These are phyloP conservation scores for Torulaspora delbrueckii DNA, from an alignment of 805 yeast species.

Conservation along the genomic window DNA sequence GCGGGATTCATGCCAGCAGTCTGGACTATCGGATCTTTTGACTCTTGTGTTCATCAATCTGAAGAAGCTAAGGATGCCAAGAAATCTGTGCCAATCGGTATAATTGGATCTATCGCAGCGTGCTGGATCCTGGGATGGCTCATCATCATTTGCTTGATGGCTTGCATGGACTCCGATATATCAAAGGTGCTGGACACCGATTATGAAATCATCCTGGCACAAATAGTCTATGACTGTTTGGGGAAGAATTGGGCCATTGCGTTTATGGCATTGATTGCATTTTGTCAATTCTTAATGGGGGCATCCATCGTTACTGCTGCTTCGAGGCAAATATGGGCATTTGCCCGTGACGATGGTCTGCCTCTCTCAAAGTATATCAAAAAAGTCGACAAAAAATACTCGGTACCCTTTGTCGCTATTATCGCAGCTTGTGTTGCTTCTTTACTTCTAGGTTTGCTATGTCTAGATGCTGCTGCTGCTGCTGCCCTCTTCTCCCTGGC, in stretches of 20 bases:
- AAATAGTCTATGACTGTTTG: constrained; percentile 54
- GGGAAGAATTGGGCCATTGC: constrained; percentile 65
- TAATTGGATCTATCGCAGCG: constrained; percentile 50
- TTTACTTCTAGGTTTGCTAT: constrained; percentile 38
- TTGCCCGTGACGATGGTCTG: constrained; percentile 71
- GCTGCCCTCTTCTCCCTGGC: constrained; percentile 42
- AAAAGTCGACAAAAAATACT: constrained; percentile 48
- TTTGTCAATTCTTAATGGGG: constrained; percentile 64
- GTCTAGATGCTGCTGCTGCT: constrained; percentile 41
- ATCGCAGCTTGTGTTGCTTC: constrained; percentile 38
- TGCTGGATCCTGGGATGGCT: constrained; percentile 58
- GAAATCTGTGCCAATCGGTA: constrained; percentile 60
- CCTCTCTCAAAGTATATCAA: constrained; percentile 56
- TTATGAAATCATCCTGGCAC: constrained; percentile 61
- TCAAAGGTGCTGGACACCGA: constrained; percentile 39
- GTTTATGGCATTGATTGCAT: constrained; percentile 53
- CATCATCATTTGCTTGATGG: constrained; percentile 48
- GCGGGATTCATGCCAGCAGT: constrained; percentile 58
- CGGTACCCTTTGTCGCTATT: constrained; percentile 66
- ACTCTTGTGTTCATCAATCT: constrained; percentile 66
- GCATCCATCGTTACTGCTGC: constrained; percentile 57
- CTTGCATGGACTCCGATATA: constrained; percentile 48
- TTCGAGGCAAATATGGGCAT: constrained; percentile 70
- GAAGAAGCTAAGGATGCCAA: constrained; percentile 63
- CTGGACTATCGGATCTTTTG: constrained; percentile 75